Evolutionary conservation across 768 basidiomycete genomes (phyloP).

Genomic region (Tylopilus balloui): DNA sequence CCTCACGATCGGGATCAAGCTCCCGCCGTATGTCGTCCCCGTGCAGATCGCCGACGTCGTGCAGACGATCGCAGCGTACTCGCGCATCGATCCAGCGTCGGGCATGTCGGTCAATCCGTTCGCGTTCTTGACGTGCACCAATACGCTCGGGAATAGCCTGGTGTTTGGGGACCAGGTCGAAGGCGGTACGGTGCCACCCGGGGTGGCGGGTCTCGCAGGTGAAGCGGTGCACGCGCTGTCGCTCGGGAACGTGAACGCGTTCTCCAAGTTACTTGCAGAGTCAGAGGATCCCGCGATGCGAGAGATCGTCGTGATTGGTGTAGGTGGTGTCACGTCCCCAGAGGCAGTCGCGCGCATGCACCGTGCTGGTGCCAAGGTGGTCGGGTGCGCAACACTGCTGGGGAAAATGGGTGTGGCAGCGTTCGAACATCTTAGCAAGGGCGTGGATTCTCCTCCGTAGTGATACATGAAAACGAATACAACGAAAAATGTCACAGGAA

Average conservation of each 20-base stretch:
- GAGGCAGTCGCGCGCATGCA: conserved; percentile 64
- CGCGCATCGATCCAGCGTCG: conserved; percentile 11
- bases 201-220: conserved; percentile 71
- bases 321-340: conserved; percentile 71
- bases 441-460: conserved; percentile 5
- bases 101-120: conserved; percentile 42
- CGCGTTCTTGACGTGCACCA: conserved; percentile 75
- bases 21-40: conserved; percentile 67
- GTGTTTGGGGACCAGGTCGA: conserved; percentile 54
- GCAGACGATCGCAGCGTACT: conserved; percentile 40
- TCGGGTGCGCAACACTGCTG: conserved; percentile 58
- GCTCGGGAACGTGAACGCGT: conserved; percentile 71
- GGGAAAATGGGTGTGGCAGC: conserved; percentile 52
- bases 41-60: conserved; percentile 59
- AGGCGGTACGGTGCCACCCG: conserved; percentile 52
- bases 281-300: conserved; percentile 39
- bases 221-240: conserved; percentile 71
- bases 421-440: conserved; percentile 40
- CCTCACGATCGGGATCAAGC: conserved; percentile 69
- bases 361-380: conserved; percentile 66
- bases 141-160: conserved; percentile 71
- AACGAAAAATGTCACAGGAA: conserved; percentile 14
- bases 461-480: conserved; percentile 24
- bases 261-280: conserved; percentile 47
- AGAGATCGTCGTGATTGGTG: conserved; percentile 63